These are phyloP conservation scores for Colletotrichum endophyticum DNA, from an alignment of 2,329 filamentous ascomycete species.

Conservation along the genomic window DNA sequence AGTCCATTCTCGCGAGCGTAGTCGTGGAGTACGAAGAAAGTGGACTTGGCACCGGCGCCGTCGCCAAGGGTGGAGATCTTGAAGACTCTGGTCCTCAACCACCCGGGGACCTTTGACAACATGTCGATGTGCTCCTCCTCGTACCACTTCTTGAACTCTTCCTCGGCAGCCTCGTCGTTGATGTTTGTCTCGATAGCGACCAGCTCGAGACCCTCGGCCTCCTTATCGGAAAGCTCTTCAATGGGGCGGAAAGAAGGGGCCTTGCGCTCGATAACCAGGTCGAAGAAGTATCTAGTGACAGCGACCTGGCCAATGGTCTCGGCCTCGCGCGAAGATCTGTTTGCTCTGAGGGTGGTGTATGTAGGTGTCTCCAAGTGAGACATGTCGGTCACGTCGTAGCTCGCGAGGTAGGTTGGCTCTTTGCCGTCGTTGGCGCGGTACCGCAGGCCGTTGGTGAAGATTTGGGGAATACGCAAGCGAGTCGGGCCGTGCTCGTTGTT, in stretches of 20 bases:
- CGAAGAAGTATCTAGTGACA: slow-evolving; percentile 75
- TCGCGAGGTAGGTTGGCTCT: slow-evolving; percentile 74
- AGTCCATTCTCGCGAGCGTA: slow-evolving; percentile 72
- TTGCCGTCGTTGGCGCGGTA: slow-evolving; percentile 71
- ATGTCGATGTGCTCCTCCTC: slow-evolving; percentile 75
- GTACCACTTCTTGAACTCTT: slow-evolving; percentile 71
- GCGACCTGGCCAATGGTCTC: slow-evolving; percentile 60
- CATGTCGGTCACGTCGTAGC: slow-evolving; percentile 84
- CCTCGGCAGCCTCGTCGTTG: slow-evolving; percentile 52
- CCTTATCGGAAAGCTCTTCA: slow-evolving; percentile 63
- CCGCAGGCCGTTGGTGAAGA: slow-evolving; percentile 78
- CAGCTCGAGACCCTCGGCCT: slow-evolving; percentile 64
- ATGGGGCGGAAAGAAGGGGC: slow-evolving; percentile 61
- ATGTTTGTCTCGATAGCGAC: slow-evolving; percentile 66
- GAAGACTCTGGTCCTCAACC: slow-evolving; percentile 76
- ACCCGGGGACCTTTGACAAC: slow-evolving; percentile 77
- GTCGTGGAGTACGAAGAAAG: slow-evolving; percentile 73
- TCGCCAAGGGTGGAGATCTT: slow-evolving; percentile 69
- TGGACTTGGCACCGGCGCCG: slow-evolving; percentile 44
- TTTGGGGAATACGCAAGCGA: slow-evolving; percentile 76
- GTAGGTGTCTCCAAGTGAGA: slow-evolving; percentile 70
- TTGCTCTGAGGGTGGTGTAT: slow-evolving; percentile 70
- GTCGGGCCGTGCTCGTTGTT: slow-evolving; percentile 91
- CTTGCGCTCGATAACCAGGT: slow-evolving; percentile 63
- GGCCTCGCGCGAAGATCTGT: slow-evolving; percentile 59